phyloP scores from a whole-genome alignment of 371 early-diverging fungal species.

The Umbelopsis sp. region DNA sequence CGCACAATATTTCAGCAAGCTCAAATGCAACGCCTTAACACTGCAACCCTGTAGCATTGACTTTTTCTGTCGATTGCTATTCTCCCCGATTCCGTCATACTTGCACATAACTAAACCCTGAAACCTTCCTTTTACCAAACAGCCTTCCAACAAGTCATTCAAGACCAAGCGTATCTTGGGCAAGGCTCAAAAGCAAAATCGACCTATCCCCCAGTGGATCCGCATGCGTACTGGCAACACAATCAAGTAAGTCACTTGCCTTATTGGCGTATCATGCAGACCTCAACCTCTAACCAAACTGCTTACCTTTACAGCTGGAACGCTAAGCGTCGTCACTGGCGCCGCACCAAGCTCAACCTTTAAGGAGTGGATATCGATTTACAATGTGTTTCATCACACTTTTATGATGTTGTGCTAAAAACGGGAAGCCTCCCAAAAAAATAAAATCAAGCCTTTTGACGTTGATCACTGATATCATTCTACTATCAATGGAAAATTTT shows the following conservation, averaged over 20 bases:
- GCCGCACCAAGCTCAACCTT: conserved; percentile 24
- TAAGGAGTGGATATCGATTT: conserved; percentile 12
- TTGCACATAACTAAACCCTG: neutral
- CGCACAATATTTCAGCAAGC: too few species aligned
- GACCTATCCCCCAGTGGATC: conserved; percentile 98
- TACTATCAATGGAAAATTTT: neutral
- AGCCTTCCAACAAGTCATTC: conserved; percentile 97
- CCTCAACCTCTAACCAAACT: neutral
- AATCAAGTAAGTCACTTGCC: conserved; percentile 8
- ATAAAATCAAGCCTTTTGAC: neutral
- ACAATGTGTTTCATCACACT: too few species aligned
- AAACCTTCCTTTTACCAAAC: conserved; percentile 23
- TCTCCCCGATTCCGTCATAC: neutral
- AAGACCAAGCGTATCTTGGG: conserved; percentile 96
- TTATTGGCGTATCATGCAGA: too few species aligned
- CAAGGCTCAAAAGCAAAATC: conserved; percentile 98
- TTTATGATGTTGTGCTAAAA: neutral
- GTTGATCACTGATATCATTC: neutral
- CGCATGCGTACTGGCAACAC: conserved; percentile 88
- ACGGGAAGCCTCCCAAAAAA: neutral
- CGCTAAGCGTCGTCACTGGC: conserved; percentile 28
- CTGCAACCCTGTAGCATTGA: too few species aligned
- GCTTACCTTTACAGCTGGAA: conserved; percentile 17
- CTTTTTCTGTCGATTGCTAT: neutral
- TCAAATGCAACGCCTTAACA: too few species aligned